Base-by-base conservation (phyloP, 1,284 basidiomycete species). In the Lentinus polychrous region DNA sequence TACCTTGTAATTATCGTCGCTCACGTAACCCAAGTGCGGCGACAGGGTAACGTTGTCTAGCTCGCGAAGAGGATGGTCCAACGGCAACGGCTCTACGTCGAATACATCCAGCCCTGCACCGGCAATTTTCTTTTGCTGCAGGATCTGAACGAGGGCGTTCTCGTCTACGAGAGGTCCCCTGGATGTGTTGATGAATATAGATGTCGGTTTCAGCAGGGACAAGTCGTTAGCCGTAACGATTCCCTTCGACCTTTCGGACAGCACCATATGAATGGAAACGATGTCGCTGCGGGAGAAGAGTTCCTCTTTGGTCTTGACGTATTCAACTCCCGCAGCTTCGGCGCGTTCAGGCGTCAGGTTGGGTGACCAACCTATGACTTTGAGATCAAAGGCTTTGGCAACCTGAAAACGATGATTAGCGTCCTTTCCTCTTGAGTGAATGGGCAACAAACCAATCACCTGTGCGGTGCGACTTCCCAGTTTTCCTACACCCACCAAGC, bases 171-270 rank as follows among this genome's bases (percentile, higher is more conserved):
- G 59, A 10, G 79, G 79, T 0, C 82, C 82, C 40, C 81, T 66
- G 6, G 76, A 77, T 1, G 81, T 83, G 57, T 84, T 86, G 57
- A 84, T 73, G 45, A 86, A 66, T 56, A 79, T 71, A 0, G 80
- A 74, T 8, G 73, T 72, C 0, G 70, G 63, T 57, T 81, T 81
- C 72, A 84, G 70, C 22, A 66, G 55, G 4, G 60, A 67, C 12
- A 84, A 61, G 43, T 83, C 78, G 2, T 59, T 56, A 5, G 63
- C 67, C 0, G 65, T 69, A 43, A 84, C 65, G 32, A 83, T 62
- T 15, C 73, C 69, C 8, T 62, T 62, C 0, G 80, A 81, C 17
- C 65, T 59, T 2, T 74, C 71, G 0, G 79, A 76, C 15, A 79
- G 65, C 4, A 83, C 74, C 51, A 84, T 63, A 45, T 83, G 81